Conservation (phyloP, 371 early-diverging fungal genomes). For the Lichtheimia hyalospora region DNA sequence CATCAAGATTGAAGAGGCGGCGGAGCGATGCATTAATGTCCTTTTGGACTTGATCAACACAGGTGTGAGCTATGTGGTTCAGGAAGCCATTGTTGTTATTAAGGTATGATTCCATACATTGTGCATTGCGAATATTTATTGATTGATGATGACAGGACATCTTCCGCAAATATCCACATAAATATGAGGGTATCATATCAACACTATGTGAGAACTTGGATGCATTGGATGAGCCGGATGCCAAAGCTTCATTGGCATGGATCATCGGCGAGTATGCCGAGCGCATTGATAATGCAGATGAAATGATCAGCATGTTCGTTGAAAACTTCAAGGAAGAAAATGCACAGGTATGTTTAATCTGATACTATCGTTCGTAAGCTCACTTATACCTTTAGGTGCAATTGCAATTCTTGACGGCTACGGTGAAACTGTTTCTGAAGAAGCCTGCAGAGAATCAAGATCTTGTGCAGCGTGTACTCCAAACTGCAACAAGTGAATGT, state of each 20-base stretch:
- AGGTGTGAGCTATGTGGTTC: slow-evolving; percentile 91
- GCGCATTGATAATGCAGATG: slow-evolving; percentile 87
- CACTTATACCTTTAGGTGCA: slow-evolving; percentile 58
- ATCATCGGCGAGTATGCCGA: slow-evolving; percentile 96
- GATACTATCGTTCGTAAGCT: neutral
- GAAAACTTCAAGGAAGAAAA: slow-evolving; percentile 72
- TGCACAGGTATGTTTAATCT: slow-evolving; percentile 55
- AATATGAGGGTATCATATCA: slow-evolving; percentile 87
- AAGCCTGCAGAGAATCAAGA: slow-evolving; percentile 87
- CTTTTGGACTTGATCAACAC: slow-evolving; percentile 86
- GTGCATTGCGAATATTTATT: neutral
- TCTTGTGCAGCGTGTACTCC: slow-evolving; percentile 83
- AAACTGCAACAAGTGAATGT: slow-evolving; percentile 85
- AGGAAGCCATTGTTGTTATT: slow-evolving; percentile 91
- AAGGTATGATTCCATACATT: slow-evolving; percentile 32
- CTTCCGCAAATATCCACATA: slow-evolving; percentile 93
- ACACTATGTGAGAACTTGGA: slow-evolving; percentile 90
- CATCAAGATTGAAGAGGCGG: slow-evolving; percentile 80
- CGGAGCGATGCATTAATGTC: slow-evolving; percentile 85
- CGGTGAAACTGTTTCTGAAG: slow-evolving; percentile 90
- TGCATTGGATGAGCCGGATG: slow-evolving; percentile 90
- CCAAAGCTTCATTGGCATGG: slow-evolving; percentile 96
- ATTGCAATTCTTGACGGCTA: slow-evolving; percentile 83
- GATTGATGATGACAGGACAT: slow-evolving; percentile 67
- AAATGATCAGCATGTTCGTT: slow-evolving; percentile 80